Conservation (phyloP, 768 basidiomycete genomes). For the Hebeloma cylindrosporum region DNA sequence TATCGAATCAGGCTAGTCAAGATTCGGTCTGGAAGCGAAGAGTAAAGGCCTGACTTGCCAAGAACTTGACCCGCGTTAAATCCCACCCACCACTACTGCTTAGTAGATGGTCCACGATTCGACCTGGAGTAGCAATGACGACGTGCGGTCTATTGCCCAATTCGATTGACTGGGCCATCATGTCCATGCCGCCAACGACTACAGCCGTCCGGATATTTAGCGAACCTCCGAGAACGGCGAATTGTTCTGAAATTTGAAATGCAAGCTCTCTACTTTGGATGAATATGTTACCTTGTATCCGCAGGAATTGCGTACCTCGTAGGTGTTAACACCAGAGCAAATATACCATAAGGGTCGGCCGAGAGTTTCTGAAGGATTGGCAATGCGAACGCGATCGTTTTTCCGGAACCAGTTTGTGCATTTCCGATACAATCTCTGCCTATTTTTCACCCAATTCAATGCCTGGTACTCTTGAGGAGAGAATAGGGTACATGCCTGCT, state of each 20-base stretch:
- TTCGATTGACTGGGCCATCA: constrained; percentile 91
- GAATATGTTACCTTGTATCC: background rate
- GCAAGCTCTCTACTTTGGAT: constrained; percentile 77
- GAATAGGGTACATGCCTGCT: constrained; percentile 48
- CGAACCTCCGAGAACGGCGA: constrained; percentile 82
- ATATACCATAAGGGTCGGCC: constrained; percentile 91
- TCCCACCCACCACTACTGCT: constrained; percentile 83
- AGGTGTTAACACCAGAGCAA: constrained; percentile 89
- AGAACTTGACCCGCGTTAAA: constrained; percentile 77
- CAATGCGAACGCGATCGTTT: constrained; percentile 95
- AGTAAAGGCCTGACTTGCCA: constrained; percentile 49
- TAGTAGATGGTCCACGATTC: constrained; percentile 86
- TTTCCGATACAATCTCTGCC: constrained; percentile 97
- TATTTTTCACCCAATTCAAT: constrained; percentile 25
- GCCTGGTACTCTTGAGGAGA: background rate
- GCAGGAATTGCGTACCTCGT: constrained; percentile 63
- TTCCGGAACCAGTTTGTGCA: constrained; percentile 97
- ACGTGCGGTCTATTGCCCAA: constrained; percentile 86
- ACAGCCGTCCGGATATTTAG: constrained; percentile 84
- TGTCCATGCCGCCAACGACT: constrained; percentile 97
- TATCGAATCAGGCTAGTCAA: constrained; percentile 28
- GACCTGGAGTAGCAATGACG: constrained; percentile 93
- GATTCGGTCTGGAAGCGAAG: background rate
- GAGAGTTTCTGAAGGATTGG: constrained; percentile 91
- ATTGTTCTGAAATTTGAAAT: constrained; percentile 97